Base-by-base conservation (phyloP, 202 grass and related monocot genomes). In the Schoenoplectus triqueter region DNA sequence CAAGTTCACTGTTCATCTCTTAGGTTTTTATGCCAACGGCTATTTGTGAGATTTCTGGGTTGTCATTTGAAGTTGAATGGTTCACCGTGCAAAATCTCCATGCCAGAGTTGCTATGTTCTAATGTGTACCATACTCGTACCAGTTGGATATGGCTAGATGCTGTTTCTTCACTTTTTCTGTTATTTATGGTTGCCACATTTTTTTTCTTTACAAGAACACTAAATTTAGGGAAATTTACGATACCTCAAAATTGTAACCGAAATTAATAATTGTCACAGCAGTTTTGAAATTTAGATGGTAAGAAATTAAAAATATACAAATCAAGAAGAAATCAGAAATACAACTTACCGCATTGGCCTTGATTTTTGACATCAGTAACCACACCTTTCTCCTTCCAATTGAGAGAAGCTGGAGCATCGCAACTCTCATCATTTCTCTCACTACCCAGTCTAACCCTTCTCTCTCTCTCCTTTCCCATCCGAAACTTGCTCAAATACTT, bases 321-420 rank as follows among this genome's bases (percentile, higher is more conserved):
- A 11, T 22, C 41, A 15, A 46, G 14, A 69, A 17, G 67, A 46
- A 69, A 45, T 15, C 45, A 44, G 0, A n/a, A 46, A 41, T 70
- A 6, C 10, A 56, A 80, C 60, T 69, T 86, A 92, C 90, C 90
- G 14, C 92, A 94, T 60, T 91, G 92, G 31, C 92, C 92, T 85
- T 94, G 92, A 85, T 94, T 79, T 86, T 94, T 94, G 69, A 94
- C 17, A 60, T 18, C 73, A 45, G 92, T 92, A 41, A 94, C 92
- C 0, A 86, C 89, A 19, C 89, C 92, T 13, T 41, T 87, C 84
- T 83, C 45, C 18, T 89, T 85, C 92, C 92, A 94, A 82, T 94
- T 86, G 1, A 94, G 70, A 0, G 69, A 73, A 22, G 73, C 17
- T 11, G 89, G 87, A 59, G 80, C 80, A 83, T 83, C 21, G 19